Percentiles rank a stretch among this genome's conserved stretches.
These are phyloP conservation scores for Annulohypoxylon nitens DNA, from an alignment of 495 filamentous ascomycete genomes.

Conservation along the genomic window DNA sequence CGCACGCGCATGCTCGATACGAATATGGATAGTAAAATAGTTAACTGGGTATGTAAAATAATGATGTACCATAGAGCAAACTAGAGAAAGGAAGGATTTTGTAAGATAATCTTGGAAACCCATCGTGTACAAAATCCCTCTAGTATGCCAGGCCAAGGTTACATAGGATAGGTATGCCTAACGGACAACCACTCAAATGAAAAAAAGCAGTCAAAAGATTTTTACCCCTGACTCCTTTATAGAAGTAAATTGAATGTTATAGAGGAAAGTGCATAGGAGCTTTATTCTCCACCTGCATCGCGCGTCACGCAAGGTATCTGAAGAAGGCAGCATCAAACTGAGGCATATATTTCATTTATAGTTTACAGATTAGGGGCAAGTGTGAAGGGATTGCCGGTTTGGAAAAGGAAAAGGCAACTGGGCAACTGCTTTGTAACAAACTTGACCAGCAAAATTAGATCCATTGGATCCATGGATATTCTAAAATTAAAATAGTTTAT, in stretches of 20 bases:
- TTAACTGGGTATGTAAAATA: slow-evolving; percentile 21
- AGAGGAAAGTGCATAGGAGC: slow-evolving; percentile 21
- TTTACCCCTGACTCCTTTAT: not conserved
- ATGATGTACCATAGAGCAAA: slow-evolving; percentile 24
- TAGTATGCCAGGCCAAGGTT: not conserved
- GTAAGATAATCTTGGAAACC: not conserved
- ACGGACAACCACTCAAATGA: slow-evolving; percentile 13
- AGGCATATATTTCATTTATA: not conserved
- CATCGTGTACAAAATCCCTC: not conserved
- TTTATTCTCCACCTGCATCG: slow-evolving; percentile 27
- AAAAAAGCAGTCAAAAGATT: not conserved
- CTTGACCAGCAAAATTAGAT: not conserved
- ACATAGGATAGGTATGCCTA: slow-evolving; percentile 1
- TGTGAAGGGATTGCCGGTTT: not conserved
- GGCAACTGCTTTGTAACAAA: slow-evolving; percentile 28
- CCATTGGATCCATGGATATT: not conserved
- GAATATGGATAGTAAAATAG: not conserved
- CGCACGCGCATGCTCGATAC: not conserved
- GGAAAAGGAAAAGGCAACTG: not conserved
- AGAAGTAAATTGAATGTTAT: not conserved
- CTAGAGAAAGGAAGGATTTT: not conserved
- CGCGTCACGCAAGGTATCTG: not conserved
- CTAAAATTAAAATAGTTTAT: not conserved
- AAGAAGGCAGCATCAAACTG: not conserved
- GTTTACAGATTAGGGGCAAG: not conserved